Conservation (phyloP, 1,284 basidiomycete species). For the Apiotrichum siamense region DNA sequence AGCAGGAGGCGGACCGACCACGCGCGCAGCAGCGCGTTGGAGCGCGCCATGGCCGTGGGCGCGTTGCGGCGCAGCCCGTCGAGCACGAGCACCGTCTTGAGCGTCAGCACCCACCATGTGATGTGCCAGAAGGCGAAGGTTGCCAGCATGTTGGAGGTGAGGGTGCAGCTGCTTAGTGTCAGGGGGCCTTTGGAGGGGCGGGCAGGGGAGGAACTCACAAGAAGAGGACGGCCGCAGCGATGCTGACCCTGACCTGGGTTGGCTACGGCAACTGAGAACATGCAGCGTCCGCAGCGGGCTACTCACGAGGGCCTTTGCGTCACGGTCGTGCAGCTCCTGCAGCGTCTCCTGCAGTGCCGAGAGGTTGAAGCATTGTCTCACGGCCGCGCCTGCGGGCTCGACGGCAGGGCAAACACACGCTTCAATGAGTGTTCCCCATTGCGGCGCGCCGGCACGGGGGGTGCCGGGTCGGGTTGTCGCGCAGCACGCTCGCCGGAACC, state of each 20-base stretch:
- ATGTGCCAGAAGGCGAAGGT: not conserved
- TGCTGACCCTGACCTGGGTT: not conserved
- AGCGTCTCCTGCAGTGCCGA: not conserved
- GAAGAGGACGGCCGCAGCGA: not conserved
- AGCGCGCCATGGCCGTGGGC: not conserved
- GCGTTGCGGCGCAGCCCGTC: not conserved
- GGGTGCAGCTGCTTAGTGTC: not conserved
- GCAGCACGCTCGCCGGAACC: not conserved
- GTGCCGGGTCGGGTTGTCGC: too few relatives aligned
- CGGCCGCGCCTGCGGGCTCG: not conserved
- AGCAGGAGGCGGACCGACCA: not conserved
- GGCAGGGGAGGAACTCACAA: not conserved
- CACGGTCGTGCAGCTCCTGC: not conserved
- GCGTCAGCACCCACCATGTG: not conserved
- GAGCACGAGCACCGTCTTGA: not conserved
- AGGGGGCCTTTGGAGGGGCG: too few relatives aligned
- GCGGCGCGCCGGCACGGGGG: not conserved
- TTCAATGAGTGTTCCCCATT: not conserved
- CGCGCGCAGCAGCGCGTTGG: not conserved
- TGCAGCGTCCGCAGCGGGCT: too few relatives aligned
- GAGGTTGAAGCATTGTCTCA: not conserved
- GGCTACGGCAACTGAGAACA: too few relatives aligned
- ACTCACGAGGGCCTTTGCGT: not conserved
- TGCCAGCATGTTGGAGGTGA: not conserved
- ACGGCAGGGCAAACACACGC: not conserved